Conservation (phyloP, 345 rosid genomes). For the Camelina sativa region DNA sequence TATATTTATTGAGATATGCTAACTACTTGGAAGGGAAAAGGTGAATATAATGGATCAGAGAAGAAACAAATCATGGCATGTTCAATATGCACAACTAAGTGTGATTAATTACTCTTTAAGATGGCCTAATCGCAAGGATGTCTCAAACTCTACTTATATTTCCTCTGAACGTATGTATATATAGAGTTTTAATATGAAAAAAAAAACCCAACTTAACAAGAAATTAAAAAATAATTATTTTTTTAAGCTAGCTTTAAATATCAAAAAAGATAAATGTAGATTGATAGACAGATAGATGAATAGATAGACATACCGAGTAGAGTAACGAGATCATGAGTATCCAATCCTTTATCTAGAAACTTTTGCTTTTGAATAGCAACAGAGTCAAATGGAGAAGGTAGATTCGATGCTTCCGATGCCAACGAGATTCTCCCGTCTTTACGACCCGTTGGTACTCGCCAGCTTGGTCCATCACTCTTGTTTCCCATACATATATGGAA, state of each 20-base stretch:
- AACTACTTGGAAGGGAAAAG: neutral
- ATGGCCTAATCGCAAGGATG: neutral
- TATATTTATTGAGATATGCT: neutral
- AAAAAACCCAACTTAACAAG: neutral
- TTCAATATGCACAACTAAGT: neutral
- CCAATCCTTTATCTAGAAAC: slow-evolving; percentile 65
- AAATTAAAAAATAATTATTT: neutral
- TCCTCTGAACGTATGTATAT: neutral
- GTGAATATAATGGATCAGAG: neutral
- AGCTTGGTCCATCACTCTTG: slow-evolving; percentile 71
- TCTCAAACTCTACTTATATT: neutral
- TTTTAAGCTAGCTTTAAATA: neutral
- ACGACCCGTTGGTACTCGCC: slow-evolving; percentile 77
- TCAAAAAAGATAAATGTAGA: neutral
- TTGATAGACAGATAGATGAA: neutral
- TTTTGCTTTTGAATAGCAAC: slow-evolving; percentile 60
- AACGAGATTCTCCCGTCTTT: slow-evolving; percentile 73
- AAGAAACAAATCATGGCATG: neutral
- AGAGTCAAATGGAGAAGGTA: slow-evolving; percentile 70
- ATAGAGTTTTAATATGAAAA: neutral
- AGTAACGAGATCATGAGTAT: slow-evolving; percentile 71
- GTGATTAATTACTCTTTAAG: neutral
- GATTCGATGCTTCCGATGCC: slow-evolving; percentile 55
- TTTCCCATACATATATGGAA: neutral
- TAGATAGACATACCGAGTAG: slow-evolving; percentile 54